phyloP scores from a whole-genome alignment of 2,329 filamentous ascomycete genomes.

The Aspergillus pseudotamarii region DNA sequence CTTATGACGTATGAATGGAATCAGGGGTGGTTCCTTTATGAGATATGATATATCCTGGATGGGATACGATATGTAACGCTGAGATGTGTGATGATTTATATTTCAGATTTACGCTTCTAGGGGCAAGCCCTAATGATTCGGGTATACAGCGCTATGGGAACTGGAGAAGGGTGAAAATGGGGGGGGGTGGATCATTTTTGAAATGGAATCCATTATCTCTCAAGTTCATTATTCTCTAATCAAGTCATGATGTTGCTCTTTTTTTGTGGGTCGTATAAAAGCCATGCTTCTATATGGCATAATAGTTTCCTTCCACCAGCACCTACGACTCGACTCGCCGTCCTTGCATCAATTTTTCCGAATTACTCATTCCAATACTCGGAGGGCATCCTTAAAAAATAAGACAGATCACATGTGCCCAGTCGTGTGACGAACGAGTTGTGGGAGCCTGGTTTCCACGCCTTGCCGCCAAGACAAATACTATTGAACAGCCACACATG shows the following conservation, averaged over 20 bases:
- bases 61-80: neutral
- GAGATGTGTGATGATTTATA: neutral
- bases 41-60: neutral
- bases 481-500: constrained; percentile 3
- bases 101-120: neutral
- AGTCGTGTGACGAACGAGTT: neutral
- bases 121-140: neutral
- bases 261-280: neutral
- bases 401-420: constrained; percentile 4
- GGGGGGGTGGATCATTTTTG: neutral
- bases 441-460: neutral
- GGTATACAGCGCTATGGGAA: neutral
- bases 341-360: neutral
- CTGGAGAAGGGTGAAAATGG: neutral
- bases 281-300: neutral
- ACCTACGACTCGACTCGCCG: neutral
- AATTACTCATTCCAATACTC: neutral
- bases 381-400: neutral
- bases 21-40: neutral
- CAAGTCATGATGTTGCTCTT: neutral
- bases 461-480: constrained; percentile 3
- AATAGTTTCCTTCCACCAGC: neutral
- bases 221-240: constrained; percentile 1
- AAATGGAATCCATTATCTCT: neutral
- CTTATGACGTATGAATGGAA: neutral